Percentiles rank a stretch among this genome's conserved stretches.
These are phyloP conservation scores for Lagerstroemia speciosa DNA, from an alignment of 345 rosid genomes.

Conservation along the genomic window DNA sequence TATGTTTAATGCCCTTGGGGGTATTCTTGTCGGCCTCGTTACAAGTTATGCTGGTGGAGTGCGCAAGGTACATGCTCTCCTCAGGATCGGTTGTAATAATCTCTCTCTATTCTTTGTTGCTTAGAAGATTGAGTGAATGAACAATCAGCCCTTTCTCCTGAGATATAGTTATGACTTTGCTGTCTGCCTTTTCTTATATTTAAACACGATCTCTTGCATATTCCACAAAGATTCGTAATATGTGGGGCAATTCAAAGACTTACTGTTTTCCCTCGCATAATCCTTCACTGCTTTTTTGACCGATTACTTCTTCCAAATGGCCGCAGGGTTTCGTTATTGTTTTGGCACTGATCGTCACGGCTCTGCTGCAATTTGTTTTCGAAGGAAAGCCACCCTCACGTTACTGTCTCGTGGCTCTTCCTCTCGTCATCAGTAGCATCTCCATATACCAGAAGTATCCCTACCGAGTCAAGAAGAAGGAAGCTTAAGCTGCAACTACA, in stretches of 20 bases:
- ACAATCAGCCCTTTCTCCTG: background rate
- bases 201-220: background rate
- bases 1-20: slow-evolving; percentile 73
- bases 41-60: slow-evolving; percentile 97
- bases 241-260: background rate
- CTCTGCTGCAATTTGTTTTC: slow-evolving; percentile 75
- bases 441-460: slow-evolving; percentile 89
- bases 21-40: slow-evolving; percentile 92
- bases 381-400: slow-evolving; percentile 87
- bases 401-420: slow-evolving; percentile 69
- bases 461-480: slow-evolving; percentile 58
- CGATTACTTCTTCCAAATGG: slow-evolving; percentile 1
- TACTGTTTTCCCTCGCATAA: no score
- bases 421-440: slow-evolving; percentile 75
- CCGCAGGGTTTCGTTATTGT: slow-evolving; percentile 93
- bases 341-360: slow-evolving; percentile 85
- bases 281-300: background rate
- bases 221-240: background rate
- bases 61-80: slow-evolving; percentile 52
- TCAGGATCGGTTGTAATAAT: background rate
- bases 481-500: slow-evolving; percentile 23
- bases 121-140: background rate
- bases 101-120: background rate
- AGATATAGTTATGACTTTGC: background rate
- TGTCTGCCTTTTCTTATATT: background rate